Evolutionary conservation across 2,329 filamentous ascomycete species (phyloP).

Genomic region (Apiospora koreana): DNA sequence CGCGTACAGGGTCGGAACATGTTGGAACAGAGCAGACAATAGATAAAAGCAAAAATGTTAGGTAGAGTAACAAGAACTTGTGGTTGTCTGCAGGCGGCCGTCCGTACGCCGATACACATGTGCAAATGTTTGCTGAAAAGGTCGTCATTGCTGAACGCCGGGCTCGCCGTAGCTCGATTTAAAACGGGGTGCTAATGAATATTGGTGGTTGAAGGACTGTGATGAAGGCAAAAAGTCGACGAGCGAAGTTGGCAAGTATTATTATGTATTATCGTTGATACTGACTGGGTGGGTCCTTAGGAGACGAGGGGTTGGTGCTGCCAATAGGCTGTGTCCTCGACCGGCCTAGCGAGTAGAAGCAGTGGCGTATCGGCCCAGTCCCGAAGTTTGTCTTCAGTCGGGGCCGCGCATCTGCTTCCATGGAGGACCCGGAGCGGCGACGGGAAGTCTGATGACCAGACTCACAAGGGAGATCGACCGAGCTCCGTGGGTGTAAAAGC

Average conservation of each 20-base stretch:
- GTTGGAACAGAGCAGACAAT: conserved; percentile 7
- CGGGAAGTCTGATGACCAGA: not conserved
- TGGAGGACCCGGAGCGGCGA: not conserved
- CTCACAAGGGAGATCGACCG: not conserved
- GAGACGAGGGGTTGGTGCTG: not conserved
- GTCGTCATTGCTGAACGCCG: conserved; percentile 23
- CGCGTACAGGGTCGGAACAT: conserved; percentile 10
- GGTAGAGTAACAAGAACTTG: not conserved
- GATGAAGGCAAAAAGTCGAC: conserved; percentile 20
- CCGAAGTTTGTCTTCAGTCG: not conserved
- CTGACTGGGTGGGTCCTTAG: conserved; percentile 10
- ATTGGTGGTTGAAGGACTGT: conserved; percentile 12
- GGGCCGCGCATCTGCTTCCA: not conserved
- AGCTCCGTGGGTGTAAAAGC: not conserved
- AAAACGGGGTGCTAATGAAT: not conserved
- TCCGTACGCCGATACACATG: not conserved
- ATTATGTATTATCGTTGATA: conserved; percentile 30
- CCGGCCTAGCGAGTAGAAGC: not conserved
- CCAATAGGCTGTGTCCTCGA: not conserved
- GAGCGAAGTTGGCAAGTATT: conserved; percentile 19
- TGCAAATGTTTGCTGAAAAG: conserved; percentile 6
- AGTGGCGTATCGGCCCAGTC: not conserved
- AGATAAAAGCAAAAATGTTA: not conserved
- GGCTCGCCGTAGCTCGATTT: conserved; percentile 23
- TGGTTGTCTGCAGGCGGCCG: not conserved